Conservation (phyloP, 371 early-diverging fungal genomes). For the Mucor indicus region DNA sequence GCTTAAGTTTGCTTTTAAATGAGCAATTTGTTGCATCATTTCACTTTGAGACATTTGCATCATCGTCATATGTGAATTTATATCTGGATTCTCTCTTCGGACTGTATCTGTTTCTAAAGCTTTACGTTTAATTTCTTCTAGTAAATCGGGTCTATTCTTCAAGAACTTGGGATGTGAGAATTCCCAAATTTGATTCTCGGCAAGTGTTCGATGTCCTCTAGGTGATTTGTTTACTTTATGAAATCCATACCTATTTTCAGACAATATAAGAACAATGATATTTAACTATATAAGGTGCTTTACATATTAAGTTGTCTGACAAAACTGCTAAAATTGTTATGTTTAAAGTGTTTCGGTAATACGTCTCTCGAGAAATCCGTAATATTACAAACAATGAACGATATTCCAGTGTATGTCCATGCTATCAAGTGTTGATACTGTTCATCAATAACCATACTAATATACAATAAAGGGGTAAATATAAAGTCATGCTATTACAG, state of each 20-base stretch:
- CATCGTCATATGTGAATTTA: slow-evolving; percentile 68
- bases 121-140: slow-evolving; percentile 58
- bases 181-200: slow-evolving; percentile 74
- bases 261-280: background rate
- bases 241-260: slow-evolving; percentile 69
- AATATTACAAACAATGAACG: slow-evolving; percentile 91
- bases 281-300: slow-evolving; percentile 31
- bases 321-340: slow-evolving; percentile 84
- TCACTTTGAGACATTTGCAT: slow-evolving; percentile 74
- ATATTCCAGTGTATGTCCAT: slow-evolving; percentile 81
- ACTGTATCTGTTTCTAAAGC: slow-evolving; percentile 72
- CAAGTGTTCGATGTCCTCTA: slow-evolving; percentile 66
- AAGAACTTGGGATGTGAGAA: slow-evolving; percentile 58
- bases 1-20: slow-evolving; percentile 65
- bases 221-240: slow-evolving; percentile 76
- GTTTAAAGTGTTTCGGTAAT: slow-evolving; percentile 81
- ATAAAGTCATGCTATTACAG: background rate
- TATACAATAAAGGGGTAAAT: background rate
- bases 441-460: slow-evolving; percentile 18
- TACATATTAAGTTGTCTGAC: slow-evolving; percentile 89
- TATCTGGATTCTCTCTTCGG: slow-evolving; percentile 66
- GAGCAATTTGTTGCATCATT: slow-evolving; percentile 65
- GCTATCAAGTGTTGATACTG: slow-evolving; percentile 75
- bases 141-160: slow-evolving; percentile 52
- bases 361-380: slow-evolving; percentile 83